Conservation (phyloP, 352 stramenopile genomes). For the Phytophthora sansomeana region DNA sequence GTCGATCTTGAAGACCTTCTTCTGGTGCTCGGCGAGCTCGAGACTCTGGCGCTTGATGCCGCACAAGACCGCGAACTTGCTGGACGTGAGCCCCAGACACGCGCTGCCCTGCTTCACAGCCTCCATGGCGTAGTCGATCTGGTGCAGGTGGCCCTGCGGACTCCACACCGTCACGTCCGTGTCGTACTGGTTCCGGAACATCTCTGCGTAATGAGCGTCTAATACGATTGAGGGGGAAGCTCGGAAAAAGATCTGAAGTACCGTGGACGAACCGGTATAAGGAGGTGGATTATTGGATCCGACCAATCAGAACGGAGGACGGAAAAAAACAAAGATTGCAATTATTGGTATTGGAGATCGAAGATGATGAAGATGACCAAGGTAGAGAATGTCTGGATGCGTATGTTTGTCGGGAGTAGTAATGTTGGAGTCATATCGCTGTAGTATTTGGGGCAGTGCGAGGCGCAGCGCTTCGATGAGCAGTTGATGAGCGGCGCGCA, state of each 20-base stretch:
- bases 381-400: background rate
- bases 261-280: background rate
- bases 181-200: conserved; percentile 99
- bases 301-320: background rate
- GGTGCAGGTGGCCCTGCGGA: conserved; percentile 98
- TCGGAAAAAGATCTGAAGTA: background rate
- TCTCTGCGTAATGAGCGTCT: conserved; percentile 41
- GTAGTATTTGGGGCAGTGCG: conserved; percentile 75
- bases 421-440: too few relatives aligned
- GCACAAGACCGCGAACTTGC: conserved; percentile 94
- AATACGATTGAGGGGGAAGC: background rate
- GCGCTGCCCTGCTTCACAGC: conserved; percentile 96
- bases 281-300: background rate
- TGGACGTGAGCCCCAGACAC: conserved; percentile 95
- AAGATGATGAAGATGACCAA: background rate
- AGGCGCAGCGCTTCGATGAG: conserved; percentile 88
- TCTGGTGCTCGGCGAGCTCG: conserved; percentile 96
- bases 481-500: conserved; percentile 89
- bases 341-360: background rate
- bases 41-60: conserved; percentile 88
- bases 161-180: conserved; percentile 99
- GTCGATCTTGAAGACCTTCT: conserved; percentile 99
- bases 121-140: conserved; percentile 98
- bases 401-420: too few relatives aligned
- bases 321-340: background rate